phyloP scores from a whole-genome alignment of 1,284 basidiomycete species.

The Sparassis latifolia region DNA sequence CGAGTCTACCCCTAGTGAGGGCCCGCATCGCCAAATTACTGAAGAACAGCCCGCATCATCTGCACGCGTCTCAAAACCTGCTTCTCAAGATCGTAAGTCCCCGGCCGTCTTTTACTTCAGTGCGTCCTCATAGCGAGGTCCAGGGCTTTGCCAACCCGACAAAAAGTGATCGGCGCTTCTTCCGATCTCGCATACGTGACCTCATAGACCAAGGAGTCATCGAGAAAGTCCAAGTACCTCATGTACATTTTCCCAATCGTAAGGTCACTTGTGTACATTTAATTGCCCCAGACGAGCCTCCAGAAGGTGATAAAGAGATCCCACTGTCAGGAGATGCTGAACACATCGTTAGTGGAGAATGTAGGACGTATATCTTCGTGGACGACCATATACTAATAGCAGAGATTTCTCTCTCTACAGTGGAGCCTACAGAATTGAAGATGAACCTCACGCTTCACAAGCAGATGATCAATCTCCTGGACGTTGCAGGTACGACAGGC shows the following conservation, averaged over 20 bases:
- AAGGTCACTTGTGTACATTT: constrained; percentile 60
- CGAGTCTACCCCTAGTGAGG: constrained; percentile 62
- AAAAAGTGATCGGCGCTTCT: constrained; percentile 70
- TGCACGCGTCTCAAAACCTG: constrained; percentile 66
- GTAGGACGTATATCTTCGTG: neutral
- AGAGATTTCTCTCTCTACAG: neutral
- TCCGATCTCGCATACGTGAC: constrained; percentile 63
- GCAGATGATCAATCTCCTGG: constrained; percentile 67
- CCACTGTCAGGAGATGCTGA: neutral
- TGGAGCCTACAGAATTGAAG: constrained; percentile 33
- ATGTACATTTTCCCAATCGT: constrained; percentile 35
- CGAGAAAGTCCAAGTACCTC: constrained; percentile 65
- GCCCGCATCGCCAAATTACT: constrained; percentile 63
- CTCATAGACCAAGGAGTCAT: constrained; percentile 64
- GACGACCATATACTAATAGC: neutral
- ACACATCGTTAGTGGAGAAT: neutral
- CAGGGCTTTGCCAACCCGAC: constrained; percentile 71
- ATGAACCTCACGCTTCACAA: constrained; percentile 62
- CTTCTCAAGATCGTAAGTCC: constrained; percentile 57
- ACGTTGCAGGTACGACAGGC: constrained; percentile 57
- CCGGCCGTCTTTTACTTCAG: neutral
- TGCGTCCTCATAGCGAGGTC: constrained; percentile 1
- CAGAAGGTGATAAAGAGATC: constrained; percentile 1
- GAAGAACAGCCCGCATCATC: constrained; percentile 56
- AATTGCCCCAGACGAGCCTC: constrained; percentile 32